phyloP scores from a whole-genome alignment of 2,329 filamentous ascomycete genomes.

The Malbranchea cinnamomea region DNA sequence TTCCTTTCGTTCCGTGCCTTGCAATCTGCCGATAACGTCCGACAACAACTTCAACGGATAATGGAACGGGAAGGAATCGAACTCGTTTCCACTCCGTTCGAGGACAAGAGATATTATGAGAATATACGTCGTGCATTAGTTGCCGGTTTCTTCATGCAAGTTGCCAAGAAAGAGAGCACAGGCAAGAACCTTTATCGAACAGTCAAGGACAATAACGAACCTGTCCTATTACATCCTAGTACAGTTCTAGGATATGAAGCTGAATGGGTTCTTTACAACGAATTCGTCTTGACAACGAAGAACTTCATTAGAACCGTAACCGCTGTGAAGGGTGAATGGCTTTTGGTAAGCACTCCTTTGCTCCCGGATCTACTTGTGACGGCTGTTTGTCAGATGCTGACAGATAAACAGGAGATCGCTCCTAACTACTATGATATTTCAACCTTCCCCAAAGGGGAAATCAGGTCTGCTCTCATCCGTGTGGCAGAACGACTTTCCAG shows the following conservation, averaged over 20 bases:
- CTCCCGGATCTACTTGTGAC: background rate
- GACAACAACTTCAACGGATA: slow-evolving; percentile 78
- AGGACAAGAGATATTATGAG: slow-evolving; percentile 93
- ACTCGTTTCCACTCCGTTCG: slow-evolving; percentile 75
- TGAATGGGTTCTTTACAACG: slow-evolving; percentile 97
- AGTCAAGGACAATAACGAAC: slow-evolving; percentile 82
- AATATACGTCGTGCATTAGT: slow-evolving; percentile 91
- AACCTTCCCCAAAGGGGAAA: slow-evolving; percentile 69
- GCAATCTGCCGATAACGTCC: slow-evolving; percentile 86
- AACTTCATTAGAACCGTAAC: slow-evolving; percentile 96
- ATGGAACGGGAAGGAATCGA: slow-evolving; percentile 89
- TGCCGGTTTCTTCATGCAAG: slow-evolving; percentile 98
- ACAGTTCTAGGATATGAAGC: slow-evolving; percentile 77
- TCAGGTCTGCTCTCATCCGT: slow-evolving; percentile 51
- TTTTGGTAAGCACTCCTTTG: slow-evolving; percentile 50
- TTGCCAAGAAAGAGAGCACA: slow-evolving; percentile 78
- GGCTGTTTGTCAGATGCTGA: background rate
- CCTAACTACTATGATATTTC: slow-evolving; percentile 82
- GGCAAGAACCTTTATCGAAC: slow-evolving; percentile 80
- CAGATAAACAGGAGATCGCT: slow-evolving; percentile 59
- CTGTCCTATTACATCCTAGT: slow-evolving; percentile 81
- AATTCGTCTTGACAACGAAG: slow-evolving; percentile 95
- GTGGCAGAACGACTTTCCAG: slow-evolving; percentile 40
- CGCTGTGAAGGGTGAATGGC: slow-evolving; percentile 82
- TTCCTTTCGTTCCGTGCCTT: slow-evolving; percentile 83